Base-by-base conservation (phyloP, 2,329 filamentous ascomycete species). In the Gyromitra esculenta region DNA sequence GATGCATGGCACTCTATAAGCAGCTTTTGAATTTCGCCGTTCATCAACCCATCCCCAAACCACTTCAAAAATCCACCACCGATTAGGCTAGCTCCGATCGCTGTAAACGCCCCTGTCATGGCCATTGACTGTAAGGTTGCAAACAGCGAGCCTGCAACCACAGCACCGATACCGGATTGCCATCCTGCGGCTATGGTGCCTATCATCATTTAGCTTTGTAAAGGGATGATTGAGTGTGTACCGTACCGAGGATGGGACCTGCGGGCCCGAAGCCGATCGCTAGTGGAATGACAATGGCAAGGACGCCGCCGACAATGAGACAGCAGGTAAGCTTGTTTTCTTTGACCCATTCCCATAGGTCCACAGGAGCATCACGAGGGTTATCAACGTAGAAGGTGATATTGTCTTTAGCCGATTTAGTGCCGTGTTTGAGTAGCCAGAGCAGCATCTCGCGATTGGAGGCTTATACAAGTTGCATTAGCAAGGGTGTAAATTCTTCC, bases 71-170 rank as follows among this genome's bases (percentile, higher is more conserved):
- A 31, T 43, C 62, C 62, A 48, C 48, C 2, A 37, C 15, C 67
- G 37, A 71, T 62, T 6, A 71, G 21, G 18, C 21, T 7, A 7
- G 82, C 79, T 11, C 85, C 85, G 4, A 84, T 83, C 39, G 79
- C 81, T 9, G 45, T 45, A 18, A 65, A 65, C 6, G 11, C 57
- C 1, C 66, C 73, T 15, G 73, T 69, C 73, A 66, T 66, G 2
- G 64, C 67, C 13, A 73, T 15, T 5, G 56, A 63, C 50, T 76
- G 73, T 4, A 76, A 1, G n/a, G 73, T 25, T n/a, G 73, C 67
- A 66, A 76, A 76, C 25, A 60, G 8, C 11, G 56, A 57, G 9
- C 73, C 73, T 13, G 73, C 66, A 5, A 15, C 73, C 21, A 76
- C 73, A 8, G 7, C 31, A 25, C 73, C 73, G 35, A 76, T 65